phyloP scores from a whole-genome alignment of 2,329 filamentous ascomycete genomes.

The Fusarium pilosicola region DNA sequence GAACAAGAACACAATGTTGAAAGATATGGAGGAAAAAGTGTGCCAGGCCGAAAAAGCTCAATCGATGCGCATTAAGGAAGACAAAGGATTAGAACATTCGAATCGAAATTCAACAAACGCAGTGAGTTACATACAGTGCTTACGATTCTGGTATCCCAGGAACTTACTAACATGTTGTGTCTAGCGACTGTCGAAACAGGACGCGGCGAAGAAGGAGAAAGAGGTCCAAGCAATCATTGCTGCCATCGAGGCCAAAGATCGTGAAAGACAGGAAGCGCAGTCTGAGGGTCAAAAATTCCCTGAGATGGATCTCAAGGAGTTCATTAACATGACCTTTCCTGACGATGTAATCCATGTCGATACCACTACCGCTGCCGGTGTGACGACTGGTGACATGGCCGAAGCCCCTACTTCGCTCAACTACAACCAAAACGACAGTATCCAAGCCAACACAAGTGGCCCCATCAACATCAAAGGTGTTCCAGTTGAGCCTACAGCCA shows the following conservation, averaged over 20 bases:
- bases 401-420: neutral
- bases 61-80: neutral
- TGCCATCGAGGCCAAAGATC: slow-evolving; percentile 19
- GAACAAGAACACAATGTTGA: slow-evolving; percentile 35
- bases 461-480: neutral
- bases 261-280: neutral
- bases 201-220: neutral
- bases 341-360: neutral
- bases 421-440: neutral
- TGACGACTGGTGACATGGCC: neutral
- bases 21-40: slow-evolving; percentile 23
- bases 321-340: neutral
- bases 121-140: slow-evolving; percentile 1
- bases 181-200: neutral
- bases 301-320: neutral
- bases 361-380: neutral
- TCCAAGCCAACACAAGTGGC: neutral
- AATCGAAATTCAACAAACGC: neutral
- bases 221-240: neutral
- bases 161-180: neutral
- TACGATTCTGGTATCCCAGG: neutral
- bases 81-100: neutral
- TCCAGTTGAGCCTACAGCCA: neutral
- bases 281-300: neutral
- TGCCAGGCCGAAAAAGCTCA: neutral